These are phyloP conservation scores for Dillenia suffruticosa DNA, from an alignment of 164 flowering plant species.

Conservation along the genomic window DNA sequence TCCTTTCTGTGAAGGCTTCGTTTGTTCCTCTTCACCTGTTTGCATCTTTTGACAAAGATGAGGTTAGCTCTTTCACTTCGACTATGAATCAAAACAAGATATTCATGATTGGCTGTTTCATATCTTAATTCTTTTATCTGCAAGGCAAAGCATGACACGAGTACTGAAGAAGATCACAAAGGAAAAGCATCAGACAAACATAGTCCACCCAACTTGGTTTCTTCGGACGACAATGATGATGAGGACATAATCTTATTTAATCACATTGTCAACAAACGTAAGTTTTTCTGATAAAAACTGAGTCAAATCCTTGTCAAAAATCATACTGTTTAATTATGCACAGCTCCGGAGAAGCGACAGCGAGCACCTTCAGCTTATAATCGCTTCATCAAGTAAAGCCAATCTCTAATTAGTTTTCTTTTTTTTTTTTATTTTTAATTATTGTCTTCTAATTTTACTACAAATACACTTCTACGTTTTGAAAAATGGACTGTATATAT, in stretches of 20 bases:
- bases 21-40: conserved; percentile 63
- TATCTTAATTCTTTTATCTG: not conserved
- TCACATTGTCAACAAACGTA: conserved; percentile 61
- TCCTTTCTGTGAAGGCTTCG: conserved; percentile 75
- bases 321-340: not conserved
- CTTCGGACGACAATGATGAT: conserved; percentile 47
- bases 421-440: conserved; percentile 1
- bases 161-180: conserved; percentile 12
- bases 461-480: not conserved
- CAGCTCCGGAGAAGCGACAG: conserved; percentile 90
- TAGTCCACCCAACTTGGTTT: conserved; percentile 20
- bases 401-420: not conserved
- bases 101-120: not conserved
- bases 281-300: not conserved
- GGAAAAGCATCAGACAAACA: conserved; percentile 22
- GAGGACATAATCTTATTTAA: conserved; percentile 24
- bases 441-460: not conserved
- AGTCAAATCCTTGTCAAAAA: too few species aligned
- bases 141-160: conserved; percentile 19
- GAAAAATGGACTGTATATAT: conserved; percentile 8
- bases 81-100: too few species aligned
- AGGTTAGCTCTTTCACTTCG: conserved; percentile 5
- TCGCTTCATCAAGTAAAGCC: conserved; percentile 70
- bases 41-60: conserved; percentile 42
- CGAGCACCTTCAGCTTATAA: conserved; percentile 92